Evolutionary conservation across 2,329 filamentous ascomycete species (phyloP).

Genomic region (Arthroderma sp.): DNA sequence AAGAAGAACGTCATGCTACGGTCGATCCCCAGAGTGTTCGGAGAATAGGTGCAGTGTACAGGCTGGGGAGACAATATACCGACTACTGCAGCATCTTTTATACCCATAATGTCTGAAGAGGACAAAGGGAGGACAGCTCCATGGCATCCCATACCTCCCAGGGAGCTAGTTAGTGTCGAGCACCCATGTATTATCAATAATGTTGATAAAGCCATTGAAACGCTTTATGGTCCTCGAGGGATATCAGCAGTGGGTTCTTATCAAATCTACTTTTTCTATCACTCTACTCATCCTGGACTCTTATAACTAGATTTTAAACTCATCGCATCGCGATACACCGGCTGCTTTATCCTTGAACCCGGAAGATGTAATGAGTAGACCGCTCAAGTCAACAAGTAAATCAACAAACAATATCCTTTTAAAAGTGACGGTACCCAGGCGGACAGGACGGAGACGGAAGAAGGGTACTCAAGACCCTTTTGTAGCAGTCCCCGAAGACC

Average conservation of each 20-base stretch:
- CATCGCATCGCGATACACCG: conserved; percentile 34
- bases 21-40: too few relatives aligned
- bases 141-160: conserved; percentile 38
- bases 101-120: background rate
- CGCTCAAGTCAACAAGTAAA: conserved; percentile 62
- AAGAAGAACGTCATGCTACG: too few relatives aligned
- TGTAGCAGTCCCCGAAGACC: conserved; percentile 30
- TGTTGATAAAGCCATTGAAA: conserved; percentile 49
- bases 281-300: background rate
- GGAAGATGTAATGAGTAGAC: conserved; percentile 64
- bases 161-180: conserved; percentile 48
- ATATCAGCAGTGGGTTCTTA: conserved; percentile 38
- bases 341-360: conserved; percentile 64
- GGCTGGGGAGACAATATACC: too few relatives aligned
- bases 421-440: conserved; percentile 72
- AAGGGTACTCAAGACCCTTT: conserved; percentile 59
- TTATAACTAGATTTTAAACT: conserved; percentile 31
- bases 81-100: background rate
- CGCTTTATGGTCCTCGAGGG: conserved; percentile 44
- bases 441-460: conserved; percentile 77
- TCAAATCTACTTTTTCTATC: background rate
- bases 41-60: too few relatives aligned
- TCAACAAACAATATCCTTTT: conserved; percentile 72
- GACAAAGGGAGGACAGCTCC: conserved; percentile 25
- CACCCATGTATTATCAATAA: conserved; percentile 55